A percentile compares a stretch with the other conserved stretches of the same genome.
Conservation (phyloP, 2,329 filamentous ascomycete species). For the Claviceps quebecensis region DNA sequence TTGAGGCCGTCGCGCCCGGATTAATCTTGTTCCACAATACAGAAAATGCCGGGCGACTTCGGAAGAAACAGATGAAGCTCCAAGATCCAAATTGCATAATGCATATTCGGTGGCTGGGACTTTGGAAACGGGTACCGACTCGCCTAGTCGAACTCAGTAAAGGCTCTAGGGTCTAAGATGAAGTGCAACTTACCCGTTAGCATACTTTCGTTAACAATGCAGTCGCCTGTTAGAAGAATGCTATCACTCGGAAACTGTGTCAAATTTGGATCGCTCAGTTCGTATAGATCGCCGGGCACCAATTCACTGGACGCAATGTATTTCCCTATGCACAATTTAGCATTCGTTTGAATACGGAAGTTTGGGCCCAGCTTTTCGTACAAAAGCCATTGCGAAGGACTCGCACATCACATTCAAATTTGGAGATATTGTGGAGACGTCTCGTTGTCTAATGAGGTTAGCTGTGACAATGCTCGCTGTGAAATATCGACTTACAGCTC, state of each 20-base stretch:
- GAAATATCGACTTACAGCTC: constrained; percentile 40
- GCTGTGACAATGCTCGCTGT: neutral
- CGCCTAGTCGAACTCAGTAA: constrained; percentile 32
- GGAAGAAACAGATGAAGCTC: constrained; percentile 67
- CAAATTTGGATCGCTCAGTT: constrained; percentile 85
- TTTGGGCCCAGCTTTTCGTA: constrained; percentile 23
- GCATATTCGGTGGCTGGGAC: constrained; percentile 69
- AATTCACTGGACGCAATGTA: constrained; percentile 76
- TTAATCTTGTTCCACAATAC: constrained; percentile 90
- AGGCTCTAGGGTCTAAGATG: neutral
- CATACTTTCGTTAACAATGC: constrained; percentile 99
- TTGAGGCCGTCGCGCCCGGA: constrained; percentile 77
- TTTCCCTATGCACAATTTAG: constrained; percentile 41
- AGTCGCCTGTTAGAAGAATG: constrained; percentile 80
- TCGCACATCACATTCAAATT: constrained; percentile 88
- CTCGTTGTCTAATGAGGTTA: constrained; percentile 58
- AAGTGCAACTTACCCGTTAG: constrained; percentile 45
- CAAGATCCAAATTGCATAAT: constrained; percentile 61
- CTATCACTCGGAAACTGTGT: constrained; percentile 86
- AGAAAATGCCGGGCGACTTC: constrained; percentile 80
- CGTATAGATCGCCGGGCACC: constrained; percentile 91
- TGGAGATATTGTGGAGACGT: constrained; percentile 77
- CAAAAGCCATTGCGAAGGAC: constrained; percentile 93
- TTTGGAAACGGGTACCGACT: constrained; percentile 95
- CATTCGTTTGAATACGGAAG: neutral